A percentile compares a stretch with the other conserved stretches of the same genome.
phyloP scores from a whole-genome alignment of 2,329 filamentous ascomycete genomes.

The Paecilomyces dactylethromorphus region DNA sequence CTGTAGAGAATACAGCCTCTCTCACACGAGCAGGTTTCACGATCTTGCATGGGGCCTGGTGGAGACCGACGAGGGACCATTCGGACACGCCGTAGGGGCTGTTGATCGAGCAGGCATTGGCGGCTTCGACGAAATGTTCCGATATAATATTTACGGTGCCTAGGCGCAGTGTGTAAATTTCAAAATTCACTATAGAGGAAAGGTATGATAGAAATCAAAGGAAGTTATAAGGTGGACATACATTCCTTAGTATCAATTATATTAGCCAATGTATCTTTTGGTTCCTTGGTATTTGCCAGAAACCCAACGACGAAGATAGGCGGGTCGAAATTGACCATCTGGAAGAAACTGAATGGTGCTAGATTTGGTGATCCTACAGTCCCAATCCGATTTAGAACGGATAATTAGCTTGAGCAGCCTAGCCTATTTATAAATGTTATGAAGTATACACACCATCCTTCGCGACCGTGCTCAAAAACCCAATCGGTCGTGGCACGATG shows the following conservation, averaged over 20 bases:
- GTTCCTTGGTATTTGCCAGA: constrained; percentile 47
- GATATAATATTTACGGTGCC: constrained; percentile 70
- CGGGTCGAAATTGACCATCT: constrained; percentile 77
- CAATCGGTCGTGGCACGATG: constrained; percentile 76
- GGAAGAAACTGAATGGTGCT: constrained; percentile 82
- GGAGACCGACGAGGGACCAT: constrained; percentile 73
- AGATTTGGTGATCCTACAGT: constrained; percentile 51
- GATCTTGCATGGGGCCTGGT: constrained; percentile 57
- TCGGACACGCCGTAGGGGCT: constrained; percentile 69
- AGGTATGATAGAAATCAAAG: too few relatives aligned
- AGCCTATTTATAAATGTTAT: background rate
- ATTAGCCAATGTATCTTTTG: constrained; percentile 77
- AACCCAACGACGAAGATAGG: constrained; percentile 69
- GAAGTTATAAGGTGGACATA: constrained; percentile 28
- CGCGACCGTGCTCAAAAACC: constrained; percentile 53
- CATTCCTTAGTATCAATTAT: constrained; percentile 66
- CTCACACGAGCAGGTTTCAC: constrained; percentile 68
- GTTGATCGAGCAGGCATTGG: constrained; percentile 70
- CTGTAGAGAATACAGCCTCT: constrained; percentile 77
- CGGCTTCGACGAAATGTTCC: constrained; percentile 78
- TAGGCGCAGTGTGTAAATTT: background rate
- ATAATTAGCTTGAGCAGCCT: background rate
- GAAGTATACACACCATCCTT: constrained; percentile 53
- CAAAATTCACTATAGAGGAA: background rate
- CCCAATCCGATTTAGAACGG: too few relatives aligned